Percentiles rank a stretch among this genome's conserved stretches.
These are phyloP conservation scores for Orbilia blumenaviensis DNA, from an alignment of 2,329 filamentous ascomycete species.

Conservation along the genomic window DNA sequence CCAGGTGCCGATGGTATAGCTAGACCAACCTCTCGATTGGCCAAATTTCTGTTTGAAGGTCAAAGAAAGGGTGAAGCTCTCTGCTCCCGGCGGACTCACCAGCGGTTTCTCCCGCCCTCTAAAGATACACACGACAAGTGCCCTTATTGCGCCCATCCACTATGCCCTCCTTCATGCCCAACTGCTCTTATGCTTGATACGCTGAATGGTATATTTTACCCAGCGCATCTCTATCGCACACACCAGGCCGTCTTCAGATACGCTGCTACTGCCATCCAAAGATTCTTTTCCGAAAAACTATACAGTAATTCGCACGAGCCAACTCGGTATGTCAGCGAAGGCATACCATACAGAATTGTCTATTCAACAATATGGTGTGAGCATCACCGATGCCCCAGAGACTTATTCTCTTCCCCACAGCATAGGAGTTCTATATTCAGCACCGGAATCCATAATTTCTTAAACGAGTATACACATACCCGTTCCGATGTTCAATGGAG, in stretches of 20 bases:
- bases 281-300: neutral
- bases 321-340: neutral
- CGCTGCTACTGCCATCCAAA: neutral
- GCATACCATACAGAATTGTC: neutral
- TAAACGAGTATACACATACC: constrained; percentile 1
- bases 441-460: neutral
- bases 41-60: neutral
- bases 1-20: no score
- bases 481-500: neutral
- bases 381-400: constrained; percentile 16
- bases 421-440: neutral
- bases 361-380: constrained; percentile 37
- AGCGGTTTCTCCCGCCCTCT: constrained; percentile 1
- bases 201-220: constrained; percentile 9
- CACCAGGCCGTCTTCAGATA: constrained; percentile 13
- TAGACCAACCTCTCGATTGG: neutral
- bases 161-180: constrained; percentile 16
- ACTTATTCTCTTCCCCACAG: neutral
- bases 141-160: constrained; percentile 21
- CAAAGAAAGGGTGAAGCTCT: neutral
- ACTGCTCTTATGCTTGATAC: constrained; percentile 24
- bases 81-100: constrained; percentile 3
- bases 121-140: neutral
- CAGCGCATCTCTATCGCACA: constrained; percentile 1
- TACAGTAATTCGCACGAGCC: neutral